phyloP scores from a whole-genome alignment of 495 filamentous ascomycete genomes.

The Podospora bellae-mahoneyi region DNA sequence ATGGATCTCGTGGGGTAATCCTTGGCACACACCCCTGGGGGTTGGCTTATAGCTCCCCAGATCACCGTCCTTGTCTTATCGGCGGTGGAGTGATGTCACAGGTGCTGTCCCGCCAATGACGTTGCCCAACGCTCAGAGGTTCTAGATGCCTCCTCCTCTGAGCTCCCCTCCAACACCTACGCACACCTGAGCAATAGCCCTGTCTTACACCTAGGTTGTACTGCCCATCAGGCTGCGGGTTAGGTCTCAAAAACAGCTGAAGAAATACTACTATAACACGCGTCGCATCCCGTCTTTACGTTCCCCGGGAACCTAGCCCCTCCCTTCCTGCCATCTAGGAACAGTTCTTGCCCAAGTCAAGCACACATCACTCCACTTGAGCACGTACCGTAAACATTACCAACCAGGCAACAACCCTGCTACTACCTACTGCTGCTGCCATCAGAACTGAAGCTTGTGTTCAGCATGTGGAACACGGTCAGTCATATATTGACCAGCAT shows the following conservation, averaged over 20 bases:
- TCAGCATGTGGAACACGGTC: not conserved
- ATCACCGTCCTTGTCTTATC: not conserved
- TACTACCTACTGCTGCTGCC: not conserved
- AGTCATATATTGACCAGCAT: not conserved
- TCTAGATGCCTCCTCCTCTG: not conserved
- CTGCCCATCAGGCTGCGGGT: not conserved
- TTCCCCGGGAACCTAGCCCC: not conserved
- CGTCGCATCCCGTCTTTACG: not conserved
- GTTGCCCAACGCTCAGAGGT: not conserved
- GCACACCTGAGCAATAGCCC: not conserved
- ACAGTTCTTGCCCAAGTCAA: not conserved
- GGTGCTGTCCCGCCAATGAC: not conserved
- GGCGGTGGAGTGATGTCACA: constrained; percentile 13
- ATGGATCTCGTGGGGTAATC: not conserved
- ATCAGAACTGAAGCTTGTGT: not conserved
- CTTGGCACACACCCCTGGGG: not conserved
- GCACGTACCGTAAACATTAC: not conserved
- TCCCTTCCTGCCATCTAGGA: not conserved
- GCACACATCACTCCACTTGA: not conserved
- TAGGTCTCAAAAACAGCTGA: not conserved
- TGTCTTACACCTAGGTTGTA: not conserved
- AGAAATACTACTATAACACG: not conserved
- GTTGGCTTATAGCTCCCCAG: not conserved
- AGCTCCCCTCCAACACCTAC: not conserved
- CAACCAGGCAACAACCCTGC: not conserved